Conservation (phyloP, 2,329 filamentous ascomycete species). For the Fusarium sp. region DNA sequence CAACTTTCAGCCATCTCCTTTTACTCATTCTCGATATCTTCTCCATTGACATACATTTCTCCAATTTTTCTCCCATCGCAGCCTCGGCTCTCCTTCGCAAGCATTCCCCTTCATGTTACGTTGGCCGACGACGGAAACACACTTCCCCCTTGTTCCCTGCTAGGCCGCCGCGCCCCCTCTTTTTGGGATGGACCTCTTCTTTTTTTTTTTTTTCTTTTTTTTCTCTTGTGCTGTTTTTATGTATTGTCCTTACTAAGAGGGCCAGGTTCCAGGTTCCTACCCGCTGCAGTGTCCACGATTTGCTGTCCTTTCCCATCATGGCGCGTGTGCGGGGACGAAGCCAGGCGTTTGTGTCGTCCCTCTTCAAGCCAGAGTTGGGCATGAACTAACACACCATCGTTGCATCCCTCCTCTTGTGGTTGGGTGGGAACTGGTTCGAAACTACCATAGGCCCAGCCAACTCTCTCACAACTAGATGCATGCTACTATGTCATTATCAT, state of each 20-base stretch:
- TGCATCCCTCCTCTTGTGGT: background rate
- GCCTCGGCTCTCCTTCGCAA: conserved; percentile 26
- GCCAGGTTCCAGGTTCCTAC: conserved; percentile 22
- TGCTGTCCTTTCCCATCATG: conserved; percentile 31
- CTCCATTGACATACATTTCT: background rate
- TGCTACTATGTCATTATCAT: conserved; percentile 1
- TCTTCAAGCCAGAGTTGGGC: conserved; percentile 22
- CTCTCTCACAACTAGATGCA: background rate
- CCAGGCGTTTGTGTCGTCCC: background rate
- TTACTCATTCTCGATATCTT: background rate
- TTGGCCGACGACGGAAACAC: conserved; percentile 20
- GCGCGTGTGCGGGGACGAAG: conserved; percentile 25
- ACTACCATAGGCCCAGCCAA: background rate
- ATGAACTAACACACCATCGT: conserved; percentile 38
- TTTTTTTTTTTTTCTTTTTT: background rate
- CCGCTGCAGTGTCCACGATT: conserved; percentile 22
- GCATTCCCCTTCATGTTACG: conserved; percentile 32
- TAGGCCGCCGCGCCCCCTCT: conserved; percentile 4
- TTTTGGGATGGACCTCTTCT: background rate
- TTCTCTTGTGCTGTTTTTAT: background rate
- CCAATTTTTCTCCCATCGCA: background rate
- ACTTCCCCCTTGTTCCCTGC: conserved; percentile 27
- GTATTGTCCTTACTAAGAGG: background rate
- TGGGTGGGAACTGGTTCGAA: background rate
- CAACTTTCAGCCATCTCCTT: conserved; percentile 10